phyloP scores from a whole-genome alignment of 2,329 filamentous ascomycete genomes.

The Atkinsonella texensis region DNA sequence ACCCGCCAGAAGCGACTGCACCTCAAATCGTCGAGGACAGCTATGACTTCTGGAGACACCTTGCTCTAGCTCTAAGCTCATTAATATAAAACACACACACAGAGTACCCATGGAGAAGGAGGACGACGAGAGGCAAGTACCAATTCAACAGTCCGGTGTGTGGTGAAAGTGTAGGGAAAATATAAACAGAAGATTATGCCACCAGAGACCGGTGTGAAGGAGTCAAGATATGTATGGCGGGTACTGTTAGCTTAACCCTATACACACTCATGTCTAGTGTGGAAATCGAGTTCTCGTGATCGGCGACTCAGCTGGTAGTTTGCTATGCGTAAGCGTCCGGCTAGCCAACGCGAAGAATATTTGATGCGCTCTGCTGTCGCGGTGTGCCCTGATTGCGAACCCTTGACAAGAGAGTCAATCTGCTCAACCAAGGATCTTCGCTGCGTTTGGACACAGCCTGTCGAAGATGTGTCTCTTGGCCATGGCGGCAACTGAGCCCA shows the following conservation, averaged over 20 bases:
- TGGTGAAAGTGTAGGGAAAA: too few species aligned
- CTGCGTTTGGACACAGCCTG: neutral
- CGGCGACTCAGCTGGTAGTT: neutral
- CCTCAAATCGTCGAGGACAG: neutral
- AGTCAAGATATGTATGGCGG: too few species aligned
- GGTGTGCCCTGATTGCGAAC: neutral
- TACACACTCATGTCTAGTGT: too few species aligned
- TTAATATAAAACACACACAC: neutral
- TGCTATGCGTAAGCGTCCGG: neutral
- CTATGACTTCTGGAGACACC: neutral
- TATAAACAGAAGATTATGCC: too few species aligned
- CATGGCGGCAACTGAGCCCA: neutral
- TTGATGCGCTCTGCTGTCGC: neutral
- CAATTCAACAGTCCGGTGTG: too few species aligned
- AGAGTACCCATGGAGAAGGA: neutral
- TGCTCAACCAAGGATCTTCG: neutral
- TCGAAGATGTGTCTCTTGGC: neutral
- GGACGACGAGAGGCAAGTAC: too few species aligned
- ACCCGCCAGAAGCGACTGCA: neutral
- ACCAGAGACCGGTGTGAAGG: too few species aligned
- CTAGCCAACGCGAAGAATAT: neutral
- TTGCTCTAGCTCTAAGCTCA: neutral
- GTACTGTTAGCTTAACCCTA: too few species aligned
- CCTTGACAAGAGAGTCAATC: neutral
- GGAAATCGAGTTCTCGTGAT: neutral